These are phyloP conservation scores for Coelastrella sp. DNA, from an alignment of 139 green algal species.

Conservation along the genomic window DNA sequence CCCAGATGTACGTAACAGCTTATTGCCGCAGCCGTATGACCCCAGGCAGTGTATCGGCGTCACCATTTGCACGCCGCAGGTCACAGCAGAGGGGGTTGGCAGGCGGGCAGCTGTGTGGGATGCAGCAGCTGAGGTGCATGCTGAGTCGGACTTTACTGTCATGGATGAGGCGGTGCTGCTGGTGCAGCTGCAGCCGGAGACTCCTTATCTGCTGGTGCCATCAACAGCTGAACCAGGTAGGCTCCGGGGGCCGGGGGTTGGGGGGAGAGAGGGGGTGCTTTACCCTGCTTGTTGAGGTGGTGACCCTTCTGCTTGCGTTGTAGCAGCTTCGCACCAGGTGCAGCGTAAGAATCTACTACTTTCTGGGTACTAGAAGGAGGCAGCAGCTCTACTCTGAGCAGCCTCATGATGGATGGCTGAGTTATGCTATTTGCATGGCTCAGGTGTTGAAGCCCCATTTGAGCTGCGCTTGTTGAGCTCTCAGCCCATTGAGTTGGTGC, in stretches of 20 bases:
- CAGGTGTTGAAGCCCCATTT: constrained; percentile 32
- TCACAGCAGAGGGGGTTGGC: not conserved
- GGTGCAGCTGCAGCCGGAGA: constrained; percentile 36
- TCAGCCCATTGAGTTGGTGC: constrained; percentile 22
- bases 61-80: not conserved
- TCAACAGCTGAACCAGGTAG: constrained; percentile 9
- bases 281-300: too few relatives aligned
- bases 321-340: too few relatives aligned
- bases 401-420: too few relatives aligned
- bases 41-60: constrained; percentile 7
- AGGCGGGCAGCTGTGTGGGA: not conserved
- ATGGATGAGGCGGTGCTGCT: constrained; percentile 28
- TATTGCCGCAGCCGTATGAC: constrained; percentile 12
- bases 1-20: constrained; percentile 22
- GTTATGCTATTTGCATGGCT: not conserved
- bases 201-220: constrained; percentile 33
- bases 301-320: too few relatives aligned
- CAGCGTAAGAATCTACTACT: too few relatives aligned
- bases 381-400: too few relatives aligned
- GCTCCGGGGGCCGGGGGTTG: too few relatives aligned
- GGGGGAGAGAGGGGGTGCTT: too few relatives aligned
- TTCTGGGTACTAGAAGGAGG: too few relatives aligned
- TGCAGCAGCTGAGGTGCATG: not conserved
- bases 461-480: constrained; percentile 30
- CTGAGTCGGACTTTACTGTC: not conserved